Base-by-base conservation (phyloP, 805 yeast genomes). In the Ogataea salicorniae region DNA sequence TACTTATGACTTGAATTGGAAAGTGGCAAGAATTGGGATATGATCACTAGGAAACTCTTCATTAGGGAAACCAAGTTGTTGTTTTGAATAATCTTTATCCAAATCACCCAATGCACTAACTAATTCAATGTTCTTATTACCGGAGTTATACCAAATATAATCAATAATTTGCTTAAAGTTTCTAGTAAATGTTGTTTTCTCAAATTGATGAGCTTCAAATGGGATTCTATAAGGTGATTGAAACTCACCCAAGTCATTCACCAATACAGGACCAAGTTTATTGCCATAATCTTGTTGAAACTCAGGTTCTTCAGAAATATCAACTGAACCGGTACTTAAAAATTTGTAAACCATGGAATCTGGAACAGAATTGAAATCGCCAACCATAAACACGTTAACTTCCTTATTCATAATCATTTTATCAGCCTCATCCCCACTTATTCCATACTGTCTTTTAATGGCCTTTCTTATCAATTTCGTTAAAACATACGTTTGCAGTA, bases 351-450 rank as follows among this genome's bases (percentile, higher is more conserved):
- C 82, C 49, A 73, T 62, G 1, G 83, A 77, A 17, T 67, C 60
- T 11, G 78, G 76, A 6, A 67, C 64, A 1, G 84, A 77, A 55
- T 81, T 81, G 50, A 79, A 70, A 59, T 81, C 86, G 0, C 85
- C 86, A 15, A 76, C 69, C 63, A 80, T 70, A 9, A 80, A 53
- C 0, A 77, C 62, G 41, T 69, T 70, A 37, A 67, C 26, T 6
- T 49, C 57, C 36, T 65, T 59, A 31, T 56, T 56, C 23, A 59
- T 52, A 18, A 59, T 17, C n/a, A 50, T 23, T 6, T 38, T 43
- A 16, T 49, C 46, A 5, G 56, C 22, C n/a, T 54, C 54, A 1
- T 17, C 36, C 11, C 51, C 53, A n/a, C 39, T 26, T 2, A 48
- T 39, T 3, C 52, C 46, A 23, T 45, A 54, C 9, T 48, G 47